Evolutionary conservation across 140 eudicot species (phyloP).

Genomic region (Anethum foeniculum): DNA sequence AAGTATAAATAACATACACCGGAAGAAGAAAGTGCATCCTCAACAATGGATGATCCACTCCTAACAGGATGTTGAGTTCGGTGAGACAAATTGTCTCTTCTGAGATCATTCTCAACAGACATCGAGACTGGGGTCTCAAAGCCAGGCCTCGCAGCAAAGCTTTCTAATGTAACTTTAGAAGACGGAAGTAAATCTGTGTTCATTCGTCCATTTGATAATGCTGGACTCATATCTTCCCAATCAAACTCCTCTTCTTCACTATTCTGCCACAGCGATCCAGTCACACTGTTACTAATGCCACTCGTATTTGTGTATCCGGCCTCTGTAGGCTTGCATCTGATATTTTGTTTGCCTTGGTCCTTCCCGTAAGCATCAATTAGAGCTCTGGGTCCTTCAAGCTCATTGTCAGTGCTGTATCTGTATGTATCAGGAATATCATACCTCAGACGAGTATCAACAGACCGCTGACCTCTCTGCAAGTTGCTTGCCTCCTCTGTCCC

Average conservation of each 20-base stretch:
- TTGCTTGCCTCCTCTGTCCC: constrained; percentile 34
- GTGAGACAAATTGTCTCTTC: constrained; percentile 44
- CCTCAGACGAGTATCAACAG: constrained; percentile 21
- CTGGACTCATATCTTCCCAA: constrained; percentile 88
- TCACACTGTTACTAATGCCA: constrained; percentile 32
- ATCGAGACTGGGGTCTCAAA: constrained; percentile 25
- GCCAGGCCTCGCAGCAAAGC: constrained; percentile 31
- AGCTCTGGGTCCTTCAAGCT: constrained; percentile 74
- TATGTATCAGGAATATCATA: constrained; percentile 18
- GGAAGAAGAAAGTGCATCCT: constrained; percentile 27
- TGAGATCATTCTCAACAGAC: constrained; percentile 28
- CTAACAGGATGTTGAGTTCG: constrained; percentile 22
- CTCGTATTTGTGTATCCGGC: constrained; percentile 28
- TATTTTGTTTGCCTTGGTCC: constrained; percentile 46
- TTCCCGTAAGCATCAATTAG: constrained; percentile 87
- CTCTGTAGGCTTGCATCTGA: constrained; percentile 22
- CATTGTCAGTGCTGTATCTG: constrained; percentile 28
- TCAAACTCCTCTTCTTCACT: constrained; percentile 93
- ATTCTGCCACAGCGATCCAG: constrained; percentile 57
- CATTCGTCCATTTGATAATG: constrained; percentile 33
- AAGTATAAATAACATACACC: constrained; percentile 21
- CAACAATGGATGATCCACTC: constrained; percentile 23
- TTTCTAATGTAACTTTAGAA: constrained; percentile 26
- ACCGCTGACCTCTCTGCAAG: constrained; percentile 33
- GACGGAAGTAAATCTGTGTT: constrained; percentile 29